Percentiles rank a stretch among this genome's conserved stretches.
Conservation (phyloP, 768 basidiomycete genomes). For the Lactifluus rugatus region DNA sequence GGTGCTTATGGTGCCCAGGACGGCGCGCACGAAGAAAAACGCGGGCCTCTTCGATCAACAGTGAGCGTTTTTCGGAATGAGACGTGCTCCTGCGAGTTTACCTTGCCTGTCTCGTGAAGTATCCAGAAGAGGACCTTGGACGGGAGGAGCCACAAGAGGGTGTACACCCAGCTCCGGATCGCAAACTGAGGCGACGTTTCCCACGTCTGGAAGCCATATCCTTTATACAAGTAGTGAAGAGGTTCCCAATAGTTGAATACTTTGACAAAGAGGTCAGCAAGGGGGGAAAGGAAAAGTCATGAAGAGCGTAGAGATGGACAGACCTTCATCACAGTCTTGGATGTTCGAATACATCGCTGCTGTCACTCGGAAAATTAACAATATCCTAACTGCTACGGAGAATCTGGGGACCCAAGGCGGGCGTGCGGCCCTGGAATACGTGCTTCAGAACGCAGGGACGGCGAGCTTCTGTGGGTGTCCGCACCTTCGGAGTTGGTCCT, state of each 20-base stretch:
- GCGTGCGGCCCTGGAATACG: constrained; percentile 43
- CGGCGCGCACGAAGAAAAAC: constrained; percentile 84
- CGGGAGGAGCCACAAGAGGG: constrained; percentile 68
- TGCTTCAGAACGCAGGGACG: constrained; percentile 9
- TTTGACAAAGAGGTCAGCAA: constrained; percentile 26
- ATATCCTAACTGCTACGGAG: constrained; percentile 71
- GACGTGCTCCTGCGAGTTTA: constrained; percentile 26
- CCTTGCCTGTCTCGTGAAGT: constrained; percentile 62
- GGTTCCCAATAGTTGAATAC: constrained; percentile 99
- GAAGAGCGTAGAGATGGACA: not conserved
- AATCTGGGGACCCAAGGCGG: constrained; percentile 83
- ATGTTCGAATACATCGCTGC: constrained; percentile 95
- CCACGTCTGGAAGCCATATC: constrained; percentile 96
- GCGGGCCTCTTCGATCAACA: constrained; percentile 51
- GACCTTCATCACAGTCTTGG: constrained; percentile 95
- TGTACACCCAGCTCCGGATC: constrained; percentile 93
- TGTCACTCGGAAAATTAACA: constrained; percentile 69
- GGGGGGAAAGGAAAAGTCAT: not conserved
- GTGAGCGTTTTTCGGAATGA: constrained; percentile 13
- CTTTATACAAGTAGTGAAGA: constrained; percentile 79
- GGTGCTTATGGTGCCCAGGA: constrained; percentile 62
- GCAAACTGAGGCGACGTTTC: constrained; percentile 85
- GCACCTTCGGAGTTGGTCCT: constrained; percentile 71
- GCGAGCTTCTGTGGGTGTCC: constrained; percentile 5
- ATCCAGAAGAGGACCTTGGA: constrained; percentile 42